Conservation (phyloP, 2,329 filamentous ascomycete species). For the Colletotrichum plurivorum region DNA sequence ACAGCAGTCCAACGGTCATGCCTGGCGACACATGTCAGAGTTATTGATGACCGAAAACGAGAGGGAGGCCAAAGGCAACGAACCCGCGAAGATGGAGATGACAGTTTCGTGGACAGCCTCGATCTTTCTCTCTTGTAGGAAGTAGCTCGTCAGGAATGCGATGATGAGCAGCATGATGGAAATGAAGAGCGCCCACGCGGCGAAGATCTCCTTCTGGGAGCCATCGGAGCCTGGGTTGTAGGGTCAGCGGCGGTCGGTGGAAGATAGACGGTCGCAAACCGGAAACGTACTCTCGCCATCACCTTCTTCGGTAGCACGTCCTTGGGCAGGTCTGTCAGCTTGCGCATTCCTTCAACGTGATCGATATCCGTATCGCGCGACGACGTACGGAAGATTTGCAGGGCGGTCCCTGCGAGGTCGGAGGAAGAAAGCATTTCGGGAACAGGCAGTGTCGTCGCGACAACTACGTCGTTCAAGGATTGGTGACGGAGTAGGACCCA, state of each 20-base stretch:
- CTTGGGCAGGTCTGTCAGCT: slow-evolving; percentile 25
- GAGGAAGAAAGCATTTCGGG: slow-evolving; percentile 29
- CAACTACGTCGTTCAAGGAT: slow-evolving; percentile 27
- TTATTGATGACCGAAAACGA: not conserved
- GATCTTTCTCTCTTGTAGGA: slow-evolving; percentile 95
- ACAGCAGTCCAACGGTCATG: slow-evolving; percentile 93
- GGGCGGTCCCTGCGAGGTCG: slow-evolving; percentile 29
- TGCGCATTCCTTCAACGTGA: slow-evolving; percentile 9
- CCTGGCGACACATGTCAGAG: slow-evolving; percentile 64
- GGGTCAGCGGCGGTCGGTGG: slow-evolving; percentile 35
- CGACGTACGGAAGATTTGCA: slow-evolving; percentile 33
- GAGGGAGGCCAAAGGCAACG: slow-evolving; percentile 34
- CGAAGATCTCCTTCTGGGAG: slow-evolving; percentile 89
- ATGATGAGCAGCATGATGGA: slow-evolving; percentile 93
- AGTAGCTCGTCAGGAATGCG: slow-evolving; percentile 97
- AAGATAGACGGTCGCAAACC: not conserved
- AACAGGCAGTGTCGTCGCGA: not conserved
- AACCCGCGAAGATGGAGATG: slow-evolving; percentile 96
- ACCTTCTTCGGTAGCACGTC: slow-evolving; percentile 37
- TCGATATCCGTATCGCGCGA: not conserved
- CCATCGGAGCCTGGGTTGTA: slow-evolving; percentile 37
- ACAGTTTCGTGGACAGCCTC: slow-evolving; percentile 98
- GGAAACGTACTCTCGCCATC: slow-evolving; percentile 37
- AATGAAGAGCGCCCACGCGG: slow-evolving; percentile 98
- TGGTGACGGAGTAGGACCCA: slow-evolving; percentile 36